A percentile compares a stretch with the other conserved stretches of the same genome.
These are phyloP conservation scores for Microcyclosporella mali DNA, from an alignment of 2,329 filamentous ascomycete genomes.

Conservation along the genomic window DNA sequence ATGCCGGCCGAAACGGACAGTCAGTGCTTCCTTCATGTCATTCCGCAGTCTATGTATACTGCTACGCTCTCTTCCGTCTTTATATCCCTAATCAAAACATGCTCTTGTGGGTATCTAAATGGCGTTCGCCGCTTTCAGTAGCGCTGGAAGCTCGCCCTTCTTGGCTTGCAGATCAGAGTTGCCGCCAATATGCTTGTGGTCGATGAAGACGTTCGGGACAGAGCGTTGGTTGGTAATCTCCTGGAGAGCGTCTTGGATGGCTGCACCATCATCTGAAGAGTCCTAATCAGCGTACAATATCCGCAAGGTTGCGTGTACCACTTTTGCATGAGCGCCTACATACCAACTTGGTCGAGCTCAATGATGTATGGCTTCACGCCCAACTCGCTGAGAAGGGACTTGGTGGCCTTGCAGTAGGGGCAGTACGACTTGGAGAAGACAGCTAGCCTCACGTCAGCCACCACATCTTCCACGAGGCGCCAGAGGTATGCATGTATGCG, in stretches of 20 bases:
- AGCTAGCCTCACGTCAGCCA: slow-evolving; percentile 45
- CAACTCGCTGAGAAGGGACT: slow-evolving; percentile 63
- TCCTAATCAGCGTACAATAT: not conserved
- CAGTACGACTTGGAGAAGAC: slow-evolving; percentile 98
- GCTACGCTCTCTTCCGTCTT: not conserved
- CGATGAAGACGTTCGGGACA: slow-evolving; percentile 95
- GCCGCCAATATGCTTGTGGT: slow-evolving; percentile 84
- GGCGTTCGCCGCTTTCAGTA: slow-evolving; percentile 61
- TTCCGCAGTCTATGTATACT: not conserved
- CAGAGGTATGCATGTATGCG: no score
- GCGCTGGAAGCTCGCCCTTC: slow-evolving; percentile 55
- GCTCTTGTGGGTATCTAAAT: slow-evolving; percentile 38
- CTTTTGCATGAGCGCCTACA: slow-evolving; percentile 34
- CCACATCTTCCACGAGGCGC: not conserved
- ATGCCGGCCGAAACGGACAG: not conserved
- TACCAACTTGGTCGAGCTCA: slow-evolving; percentile 82
- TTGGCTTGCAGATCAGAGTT: slow-evolving; percentile 79
- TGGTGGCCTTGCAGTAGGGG: slow-evolving; percentile 80
- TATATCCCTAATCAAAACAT: not conserved
- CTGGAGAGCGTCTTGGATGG: slow-evolving; percentile 74
- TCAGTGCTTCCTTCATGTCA: not conserved
- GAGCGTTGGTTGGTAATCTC: slow-evolving; percentile 77
- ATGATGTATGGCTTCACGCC: slow-evolving; percentile 68
- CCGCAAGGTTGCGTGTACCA: no score
- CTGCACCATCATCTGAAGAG: slow-evolving; percentile 66